These are phyloP conservation scores for Cutaneotrichosporon sp. DNA, from an alignment of 1,284 basidiomycete genomes.

Conservation along the genomic window DNA sequence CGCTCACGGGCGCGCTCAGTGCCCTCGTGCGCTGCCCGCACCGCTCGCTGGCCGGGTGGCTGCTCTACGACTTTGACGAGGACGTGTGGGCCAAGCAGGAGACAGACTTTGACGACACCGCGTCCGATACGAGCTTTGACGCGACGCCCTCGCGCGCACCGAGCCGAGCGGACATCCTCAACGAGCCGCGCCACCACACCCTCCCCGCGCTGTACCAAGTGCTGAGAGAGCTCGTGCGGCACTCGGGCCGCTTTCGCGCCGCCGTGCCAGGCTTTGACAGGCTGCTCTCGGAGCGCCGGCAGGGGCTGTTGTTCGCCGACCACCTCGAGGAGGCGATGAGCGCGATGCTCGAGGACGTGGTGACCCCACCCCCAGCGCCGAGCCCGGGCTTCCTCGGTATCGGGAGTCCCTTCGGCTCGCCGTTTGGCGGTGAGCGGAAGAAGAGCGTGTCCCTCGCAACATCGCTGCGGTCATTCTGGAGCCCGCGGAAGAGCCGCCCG, in stretches of 20 bases:
- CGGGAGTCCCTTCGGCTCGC: not conserved
- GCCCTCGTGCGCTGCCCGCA: conserved; percentile 78
- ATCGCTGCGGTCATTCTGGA: conserved; percentile 67
- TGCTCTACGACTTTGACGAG: conserved; percentile 52
- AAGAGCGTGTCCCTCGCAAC: conserved; percentile 39
- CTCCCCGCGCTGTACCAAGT: conserved; percentile 74
- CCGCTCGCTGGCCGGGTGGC: conserved; percentile 83
- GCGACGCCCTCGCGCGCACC: too few relatives aligned
- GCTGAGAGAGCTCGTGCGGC: conserved; percentile 71
- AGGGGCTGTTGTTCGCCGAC: conserved; percentile 87
- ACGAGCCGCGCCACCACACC: conserved; percentile 3
- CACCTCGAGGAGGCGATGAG: conserved; percentile 87
- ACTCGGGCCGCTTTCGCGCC: conserved; percentile 35
- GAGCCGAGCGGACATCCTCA: conserved; percentile 10
- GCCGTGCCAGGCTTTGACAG: conserved; percentile 71
- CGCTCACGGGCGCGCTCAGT: conserved; percentile 77
- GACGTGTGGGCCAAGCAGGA: conserved; percentile 56
- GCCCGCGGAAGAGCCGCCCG: conserved; percentile 7
- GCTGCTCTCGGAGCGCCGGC: conserved; percentile 79
- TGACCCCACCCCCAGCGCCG: not conserved
- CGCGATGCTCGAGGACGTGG: conserved; percentile 59
- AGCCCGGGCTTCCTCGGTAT: not conserved
- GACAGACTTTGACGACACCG: conserved; percentile 14
- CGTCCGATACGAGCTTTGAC: conserved; percentile 7
- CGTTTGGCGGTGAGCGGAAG: conserved; percentile 17